phyloP scores from a whole-genome alignment of 2,329 filamentous ascomycete species.

The Ophiostoma sp. region DNA sequence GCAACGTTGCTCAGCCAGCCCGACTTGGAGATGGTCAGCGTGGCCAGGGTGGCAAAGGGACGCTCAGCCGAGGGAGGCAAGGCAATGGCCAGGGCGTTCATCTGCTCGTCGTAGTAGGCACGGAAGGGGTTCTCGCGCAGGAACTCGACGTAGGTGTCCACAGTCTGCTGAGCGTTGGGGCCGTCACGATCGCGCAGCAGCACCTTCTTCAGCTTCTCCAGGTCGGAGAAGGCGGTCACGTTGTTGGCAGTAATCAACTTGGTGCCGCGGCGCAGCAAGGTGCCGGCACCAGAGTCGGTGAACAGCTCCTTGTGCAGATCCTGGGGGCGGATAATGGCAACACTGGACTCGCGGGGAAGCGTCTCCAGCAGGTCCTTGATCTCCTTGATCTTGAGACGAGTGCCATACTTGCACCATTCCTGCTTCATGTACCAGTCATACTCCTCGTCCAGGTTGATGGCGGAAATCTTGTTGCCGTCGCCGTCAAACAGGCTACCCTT shows the following conservation, averaged over 20 bases:
- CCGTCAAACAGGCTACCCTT: slow-evolving; percentile 95
- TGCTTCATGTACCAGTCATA: slow-evolving; percentile 89
- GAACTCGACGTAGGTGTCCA: slow-evolving; percentile 79
- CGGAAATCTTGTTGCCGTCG: slow-evolving; percentile 89
- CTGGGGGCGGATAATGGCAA: slow-evolving; percentile 94
- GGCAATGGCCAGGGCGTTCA: slow-evolving; percentile 89
- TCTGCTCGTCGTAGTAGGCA: slow-evolving; percentile 88
- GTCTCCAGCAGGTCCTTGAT: slow-evolving; percentile 89
- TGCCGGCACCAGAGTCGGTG: slow-evolving; percentile 91
- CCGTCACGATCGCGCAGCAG: slow-evolving; percentile 77
- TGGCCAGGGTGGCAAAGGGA: slow-evolving; percentile 74
- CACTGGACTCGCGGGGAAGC: slow-evolving; percentile 84
- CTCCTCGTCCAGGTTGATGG: slow-evolving; percentile 95
- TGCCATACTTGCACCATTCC: slow-evolving; percentile 92
- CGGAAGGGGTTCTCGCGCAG: slow-evolving; percentile 75
- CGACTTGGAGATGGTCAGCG: slow-evolving; percentile 86
- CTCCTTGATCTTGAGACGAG: slow-evolving; percentile 93
- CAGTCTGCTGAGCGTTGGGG: slow-evolving; percentile 73
- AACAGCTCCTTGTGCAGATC: slow-evolving; percentile 96
- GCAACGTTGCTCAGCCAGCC: slow-evolving; percentile 93
- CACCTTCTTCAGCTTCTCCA: slow-evolving; percentile 72
- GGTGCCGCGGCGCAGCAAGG: slow-evolving; percentile 84
- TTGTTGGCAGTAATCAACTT: slow-evolving; percentile 72
- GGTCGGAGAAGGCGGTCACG: slow-evolving; percentile 68
- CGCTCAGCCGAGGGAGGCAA: slow-evolving; percentile 64